These are phyloP conservation scores for Rubus parviflorus DNA, from an alignment of 306 rosid species.

Conservation along the genomic window DNA sequence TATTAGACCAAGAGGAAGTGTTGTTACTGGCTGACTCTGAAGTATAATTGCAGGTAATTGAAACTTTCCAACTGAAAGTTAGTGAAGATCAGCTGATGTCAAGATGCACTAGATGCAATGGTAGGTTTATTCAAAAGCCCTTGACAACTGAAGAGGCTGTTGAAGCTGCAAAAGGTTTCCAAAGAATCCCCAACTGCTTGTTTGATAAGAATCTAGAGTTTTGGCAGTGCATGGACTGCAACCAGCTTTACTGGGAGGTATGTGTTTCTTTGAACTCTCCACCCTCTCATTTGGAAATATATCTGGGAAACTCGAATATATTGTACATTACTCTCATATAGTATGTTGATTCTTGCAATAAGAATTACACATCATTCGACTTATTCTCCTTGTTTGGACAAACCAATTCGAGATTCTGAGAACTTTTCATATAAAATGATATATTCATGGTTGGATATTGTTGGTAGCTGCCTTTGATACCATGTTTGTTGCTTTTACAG, in stretches of 20 bases:
- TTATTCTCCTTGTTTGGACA: slow-evolving; percentile 5
- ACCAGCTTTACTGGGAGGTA: slow-evolving; percentile 98
- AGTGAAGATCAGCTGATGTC: slow-evolving; percentile 81
- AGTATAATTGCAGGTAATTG: slow-evolving; percentile 62
- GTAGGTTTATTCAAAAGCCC: slow-evolving; percentile 85
- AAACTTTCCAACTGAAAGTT: slow-evolving; percentile 69
- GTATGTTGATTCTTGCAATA: neutral
- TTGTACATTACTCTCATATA: neutral
- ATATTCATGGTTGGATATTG: slow-evolving; percentile 11
- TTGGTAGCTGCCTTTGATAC: slow-evolving; percentile 25
- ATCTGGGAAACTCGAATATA: slow-evolving; percentile 1
- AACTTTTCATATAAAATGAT: slow-evolving; percentile 16
- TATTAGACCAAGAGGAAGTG: neutral
- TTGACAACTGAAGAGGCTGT: slow-evolving; percentile 79
- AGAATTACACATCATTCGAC: slow-evolving; percentile 6
- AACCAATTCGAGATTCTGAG: neutral
- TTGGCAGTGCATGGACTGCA: slow-evolving; percentile 94
- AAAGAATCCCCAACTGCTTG: slow-evolving; percentile 79
- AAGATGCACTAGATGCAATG: slow-evolving; percentile 95
- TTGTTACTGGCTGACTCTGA: slow-evolving; percentile 17
- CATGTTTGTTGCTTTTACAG: slow-evolving; percentile 30
- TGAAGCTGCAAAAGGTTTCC: slow-evolving; percentile 89
- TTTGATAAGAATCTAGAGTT: slow-evolving; percentile 82
- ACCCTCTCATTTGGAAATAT: neutral
- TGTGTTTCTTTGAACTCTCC: neutral